A percentile compares a stretch with the other conserved stretches of the same genome.
These are phyloP conservation scores for Corchorus capsularis DNA, from an alignment of 345 rosid genomes.

Conservation along the genomic window DNA sequence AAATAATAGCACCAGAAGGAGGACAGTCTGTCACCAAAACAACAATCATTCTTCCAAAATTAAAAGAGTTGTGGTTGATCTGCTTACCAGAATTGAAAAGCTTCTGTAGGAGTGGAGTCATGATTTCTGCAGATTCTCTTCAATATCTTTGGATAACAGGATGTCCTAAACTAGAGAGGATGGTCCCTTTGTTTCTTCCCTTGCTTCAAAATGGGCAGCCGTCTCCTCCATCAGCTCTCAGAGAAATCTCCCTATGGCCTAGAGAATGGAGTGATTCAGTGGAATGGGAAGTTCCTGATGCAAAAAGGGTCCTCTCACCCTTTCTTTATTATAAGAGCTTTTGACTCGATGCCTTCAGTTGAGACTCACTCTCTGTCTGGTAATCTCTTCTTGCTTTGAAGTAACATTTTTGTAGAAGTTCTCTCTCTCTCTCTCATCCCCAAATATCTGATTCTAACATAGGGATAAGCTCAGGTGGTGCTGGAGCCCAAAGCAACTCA, in stretches of 20 bases:
- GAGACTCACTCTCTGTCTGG: not conserved
- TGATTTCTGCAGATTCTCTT: not conserved
- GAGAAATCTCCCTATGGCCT: not conserved
- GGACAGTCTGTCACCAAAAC: not conserved
- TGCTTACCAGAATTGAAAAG: not conserved
- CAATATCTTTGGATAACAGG: not conserved
- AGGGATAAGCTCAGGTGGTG: too few species aligned
- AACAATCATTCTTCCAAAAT: not conserved
- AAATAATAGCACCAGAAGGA: constrained; percentile 7
- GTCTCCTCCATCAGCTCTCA: not conserved
- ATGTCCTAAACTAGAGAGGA: not conserved
- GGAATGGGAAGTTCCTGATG: not conserved
- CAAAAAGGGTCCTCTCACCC: not conserved
- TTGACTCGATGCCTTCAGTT: not conserved
- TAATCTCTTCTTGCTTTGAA: not conserved
- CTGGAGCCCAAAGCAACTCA: too few species aligned
- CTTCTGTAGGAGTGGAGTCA: not conserved
- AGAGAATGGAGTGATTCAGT: not conserved
- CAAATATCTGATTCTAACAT: too few species aligned
- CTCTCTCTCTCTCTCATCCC: too few species aligned
- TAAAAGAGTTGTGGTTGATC: not conserved
- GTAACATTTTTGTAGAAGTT: too few species aligned
- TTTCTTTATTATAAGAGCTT: not conserved
- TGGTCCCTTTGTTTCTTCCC: not conserved
- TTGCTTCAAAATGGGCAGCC: not conserved